These are phyloP conservation scores for Entomortierella parvispora DNA, from an alignment of 192 early-diverging fungal genomes.

Conservation along the genomic window DNA sequence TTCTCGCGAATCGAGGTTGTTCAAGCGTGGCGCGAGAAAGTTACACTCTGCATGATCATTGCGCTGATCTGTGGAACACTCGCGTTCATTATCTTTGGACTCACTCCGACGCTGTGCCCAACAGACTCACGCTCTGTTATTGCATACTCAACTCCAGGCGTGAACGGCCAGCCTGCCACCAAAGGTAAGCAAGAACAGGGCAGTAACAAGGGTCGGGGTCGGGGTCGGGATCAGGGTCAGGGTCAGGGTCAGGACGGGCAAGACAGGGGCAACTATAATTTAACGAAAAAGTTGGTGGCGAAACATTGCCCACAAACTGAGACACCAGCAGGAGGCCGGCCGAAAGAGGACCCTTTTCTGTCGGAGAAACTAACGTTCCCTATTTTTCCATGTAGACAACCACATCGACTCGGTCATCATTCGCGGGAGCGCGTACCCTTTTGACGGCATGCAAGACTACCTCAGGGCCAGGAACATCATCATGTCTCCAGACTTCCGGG, in stretches of 20 bases:
- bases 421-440: slow-evolving; percentile 17
- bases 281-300: no score
- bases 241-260: no score
- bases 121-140: not conserved
- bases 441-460: slow-evolving; percentile 12
- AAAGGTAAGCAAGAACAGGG: no score
- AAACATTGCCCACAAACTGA: no score
- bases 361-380: not conserved
- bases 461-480: slow-evolving; percentile 4
- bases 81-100: slow-evolving; percentile 62
- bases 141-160: slow-evolving; percentile 11
- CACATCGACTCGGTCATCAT: slow-evolving; percentile 30
- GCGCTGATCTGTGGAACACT: slow-evolving; percentile 43
- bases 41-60: slow-evolving; percentile 59
- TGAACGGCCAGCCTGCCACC: not conserved
- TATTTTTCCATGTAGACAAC: slow-evolving; percentile 8
- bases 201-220: no score
- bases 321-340: no score
- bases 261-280: no score
- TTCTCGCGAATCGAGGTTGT: slow-evolving; percentile 51
- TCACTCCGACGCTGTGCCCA: slow-evolving; percentile 50
- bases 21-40: slow-evolving; percentile 71
- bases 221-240: no score
- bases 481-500: slow-evolving; percentile 25
- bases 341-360: not conserved